Base-by-base conservation (phyloP, 2,329 filamentous ascomycete genomes). In the Diplodia sapinea region DNA sequence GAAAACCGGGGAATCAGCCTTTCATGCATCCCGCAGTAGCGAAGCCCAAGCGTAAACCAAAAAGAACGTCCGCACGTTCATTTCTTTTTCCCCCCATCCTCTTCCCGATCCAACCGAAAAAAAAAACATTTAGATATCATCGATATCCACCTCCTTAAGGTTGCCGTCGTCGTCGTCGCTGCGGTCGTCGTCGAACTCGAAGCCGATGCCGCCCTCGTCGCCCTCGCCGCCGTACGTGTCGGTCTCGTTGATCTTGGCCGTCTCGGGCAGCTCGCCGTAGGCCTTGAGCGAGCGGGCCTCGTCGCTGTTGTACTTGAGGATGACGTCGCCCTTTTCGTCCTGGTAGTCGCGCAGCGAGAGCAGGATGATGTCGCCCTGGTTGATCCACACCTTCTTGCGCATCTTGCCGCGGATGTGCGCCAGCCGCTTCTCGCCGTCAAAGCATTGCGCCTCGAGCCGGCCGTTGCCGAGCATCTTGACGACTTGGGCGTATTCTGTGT, bases 331-430 rank as follows among this genome's bases (percentile, higher is more conserved):
- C 84, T 96, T 96, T 83, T 94, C 91, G 82, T 95, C 92, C 80
- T 96, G 93, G 84, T 96, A 96, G 81, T 96, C 93, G 74, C 93
- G 91, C 70, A 96, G 89, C 40, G 91, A 94, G 70, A 79, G 74
- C 57, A 79, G 71, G 66, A 79, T 79, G 70, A 97, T 97, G 80
- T 97, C 93, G 78, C 93, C 93, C 84, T 97, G 93, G 87, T 97
- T 97, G 87, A 97, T 97, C 93, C 93, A 97, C 82, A 98, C 95
- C 88, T 99, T 99, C 88, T 99, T 99, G 77, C 95, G 90, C 77
- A 99, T 91, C 84, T 99, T 98, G 83, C 94, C 94, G 72, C 94
- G 93, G 75, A 92, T 93, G 80, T 94, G 90, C 71, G 90, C 92
- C 49, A 93, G 87, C 69, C 93, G 89, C 81, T 93, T 93, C 73